Conservation (phyloP, 2,329 filamentous ascomycete genomes). For the Exophiala calicioides region DNA sequence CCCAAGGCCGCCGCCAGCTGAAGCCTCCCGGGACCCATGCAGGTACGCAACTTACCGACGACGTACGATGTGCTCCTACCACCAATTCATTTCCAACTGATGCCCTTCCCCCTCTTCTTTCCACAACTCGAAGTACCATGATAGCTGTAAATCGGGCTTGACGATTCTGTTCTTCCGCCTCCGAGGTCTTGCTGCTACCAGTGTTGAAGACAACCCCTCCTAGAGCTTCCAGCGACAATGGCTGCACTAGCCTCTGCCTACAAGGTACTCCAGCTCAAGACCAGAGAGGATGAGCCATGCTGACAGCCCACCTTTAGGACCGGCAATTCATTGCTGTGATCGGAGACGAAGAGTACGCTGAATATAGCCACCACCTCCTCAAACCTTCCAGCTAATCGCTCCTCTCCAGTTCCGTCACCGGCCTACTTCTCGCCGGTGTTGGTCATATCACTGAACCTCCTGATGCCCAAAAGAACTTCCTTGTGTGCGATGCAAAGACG, state of each 20-base stretch:
- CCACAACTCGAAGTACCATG: too few species aligned
- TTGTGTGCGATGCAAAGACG: constrained; percentile 93
- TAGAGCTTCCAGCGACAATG: too few species aligned
- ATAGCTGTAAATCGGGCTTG: too few species aligned
- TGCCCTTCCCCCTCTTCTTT: too few species aligned
- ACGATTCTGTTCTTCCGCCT: too few species aligned
- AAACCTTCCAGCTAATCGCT: constrained; percentile 3
- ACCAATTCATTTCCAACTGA: too few species aligned
- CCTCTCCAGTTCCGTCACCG: constrained; percentile 80
- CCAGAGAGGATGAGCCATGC: not conserved
- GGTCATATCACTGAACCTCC: constrained; percentile 90
- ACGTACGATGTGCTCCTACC: too few species aligned
- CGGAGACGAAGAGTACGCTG: constrained; percentile 74
- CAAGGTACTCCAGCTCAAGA: constrained; percentile 45
- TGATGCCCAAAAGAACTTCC: constrained; percentile 93
- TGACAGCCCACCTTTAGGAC: constrained; percentile 56
- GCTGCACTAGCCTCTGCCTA: constrained; percentile 61
- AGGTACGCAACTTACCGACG: too few species aligned
- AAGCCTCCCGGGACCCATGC: too few species aligned
- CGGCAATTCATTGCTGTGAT: constrained; percentile 97
- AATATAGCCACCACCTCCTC: constrained; percentile 4
- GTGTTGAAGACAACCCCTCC: too few species aligned
- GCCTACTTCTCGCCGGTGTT: constrained; percentile 90
- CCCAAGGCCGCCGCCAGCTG: too few species aligned
- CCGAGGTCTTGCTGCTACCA: too few species aligned